phyloP scores from a whole-genome alignment of 1,284 basidiomycete species.

The Entoloma clypeatum region DNA sequence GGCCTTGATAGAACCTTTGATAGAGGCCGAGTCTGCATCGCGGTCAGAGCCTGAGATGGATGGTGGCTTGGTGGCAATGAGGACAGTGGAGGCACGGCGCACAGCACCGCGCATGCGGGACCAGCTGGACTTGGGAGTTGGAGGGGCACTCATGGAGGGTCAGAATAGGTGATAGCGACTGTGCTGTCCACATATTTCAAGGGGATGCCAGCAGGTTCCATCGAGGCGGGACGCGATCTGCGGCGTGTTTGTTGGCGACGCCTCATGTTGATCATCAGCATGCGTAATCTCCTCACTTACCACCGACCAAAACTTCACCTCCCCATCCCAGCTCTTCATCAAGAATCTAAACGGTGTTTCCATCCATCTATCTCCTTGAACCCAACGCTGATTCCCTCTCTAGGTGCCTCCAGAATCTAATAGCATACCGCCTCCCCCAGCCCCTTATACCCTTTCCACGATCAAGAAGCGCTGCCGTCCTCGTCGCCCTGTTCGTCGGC shows the following conservation, averaged over 20 bases:
- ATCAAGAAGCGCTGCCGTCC: constrained; percentile 62
- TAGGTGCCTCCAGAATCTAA: constrained; percentile 62
- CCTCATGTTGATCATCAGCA: too few species aligned
- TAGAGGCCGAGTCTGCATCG: constrained; percentile 27
- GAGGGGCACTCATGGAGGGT: constrained; percentile 28
- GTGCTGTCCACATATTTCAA: constrained; percentile 29
- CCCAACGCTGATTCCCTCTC: not conserved
- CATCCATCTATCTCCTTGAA: constrained; percentile 1
- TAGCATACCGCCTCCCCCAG: constrained; percentile 47
- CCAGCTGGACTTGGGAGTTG: constrained; percentile 31
- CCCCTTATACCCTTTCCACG: constrained; percentile 46
- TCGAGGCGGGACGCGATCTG: constrained; percentile 33
- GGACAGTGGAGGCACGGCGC: constrained; percentile 47
- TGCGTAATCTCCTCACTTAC: constrained; percentile 38
- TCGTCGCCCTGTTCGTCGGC: constrained; percentile 80
- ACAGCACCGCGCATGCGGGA: constrained; percentile 41
- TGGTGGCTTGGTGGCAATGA: constrained; percentile 37
- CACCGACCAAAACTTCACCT: constrained; percentile 40
- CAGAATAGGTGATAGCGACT: constrained; percentile 12
- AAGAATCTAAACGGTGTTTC: constrained; percentile 44
- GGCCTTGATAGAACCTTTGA: constrained; percentile 18
- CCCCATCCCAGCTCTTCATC: constrained; percentile 42
- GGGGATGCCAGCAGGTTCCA: constrained; percentile 33
- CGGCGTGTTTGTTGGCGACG: too few species aligned
- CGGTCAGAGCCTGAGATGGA: constrained; percentile 22